Evolutionary conservation across 106 monocot genomes (phyloP).

Genomic region (Chionographis japonica): DNA sequence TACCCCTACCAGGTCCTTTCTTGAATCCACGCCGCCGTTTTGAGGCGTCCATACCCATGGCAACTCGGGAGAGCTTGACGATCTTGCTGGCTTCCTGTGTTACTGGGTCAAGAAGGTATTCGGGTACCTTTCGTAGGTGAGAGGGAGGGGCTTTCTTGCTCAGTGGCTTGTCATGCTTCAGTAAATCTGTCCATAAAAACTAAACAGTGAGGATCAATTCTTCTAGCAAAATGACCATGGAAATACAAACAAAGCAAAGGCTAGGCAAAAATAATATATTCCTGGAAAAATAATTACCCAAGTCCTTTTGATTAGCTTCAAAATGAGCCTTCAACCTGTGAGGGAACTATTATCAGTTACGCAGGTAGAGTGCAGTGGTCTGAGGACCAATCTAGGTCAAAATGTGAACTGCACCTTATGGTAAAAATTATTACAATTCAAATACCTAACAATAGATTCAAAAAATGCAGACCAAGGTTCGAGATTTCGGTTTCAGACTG

Average conservation of each 20-base stretch:
- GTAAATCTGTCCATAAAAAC: conserved; percentile 42
- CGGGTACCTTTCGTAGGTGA: conserved; percentile 76
- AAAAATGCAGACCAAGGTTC: no score
- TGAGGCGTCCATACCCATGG: conserved; percentile 47
- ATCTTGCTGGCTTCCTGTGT: conserved; percentile 67
- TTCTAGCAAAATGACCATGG: background rate
- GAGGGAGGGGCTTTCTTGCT: conserved; percentile 66
- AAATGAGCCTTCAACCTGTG: conserved; percentile 86
- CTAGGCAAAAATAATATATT: background rate
- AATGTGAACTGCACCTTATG: no score
- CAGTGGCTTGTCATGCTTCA: conserved; percentile 86
- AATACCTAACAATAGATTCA: no score
- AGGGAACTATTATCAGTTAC: background rate
- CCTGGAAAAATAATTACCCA: conserved; percentile 41
- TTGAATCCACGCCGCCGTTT: conserved; percentile 24
- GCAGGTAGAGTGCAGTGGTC: no score
- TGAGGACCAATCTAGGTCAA: no score
- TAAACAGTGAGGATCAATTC: background rate
- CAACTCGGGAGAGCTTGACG: conserved; percentile 75
- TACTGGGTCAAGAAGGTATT: conserved; percentile 61
- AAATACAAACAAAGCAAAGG: background rate
- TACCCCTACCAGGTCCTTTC: conserved; percentile 47
- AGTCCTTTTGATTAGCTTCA: conserved; percentile 77
- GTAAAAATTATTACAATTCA: no score
- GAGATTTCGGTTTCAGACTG: no score